Conservation (phyloP, 352 stramenopile species). For the Phytophthora quininea region DNA sequence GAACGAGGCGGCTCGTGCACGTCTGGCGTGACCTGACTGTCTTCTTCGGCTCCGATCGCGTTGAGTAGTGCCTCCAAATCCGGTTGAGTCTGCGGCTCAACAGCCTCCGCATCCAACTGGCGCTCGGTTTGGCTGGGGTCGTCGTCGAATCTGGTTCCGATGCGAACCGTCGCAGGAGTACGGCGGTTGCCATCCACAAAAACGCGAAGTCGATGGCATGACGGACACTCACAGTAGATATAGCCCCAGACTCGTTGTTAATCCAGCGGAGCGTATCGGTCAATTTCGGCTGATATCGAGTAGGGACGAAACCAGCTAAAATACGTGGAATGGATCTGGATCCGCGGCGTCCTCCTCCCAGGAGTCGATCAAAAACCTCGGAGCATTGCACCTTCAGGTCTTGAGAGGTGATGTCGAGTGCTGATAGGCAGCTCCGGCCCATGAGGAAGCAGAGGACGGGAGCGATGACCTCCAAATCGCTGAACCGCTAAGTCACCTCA, state of each 20-base stretch:
- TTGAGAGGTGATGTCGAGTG: background rate
- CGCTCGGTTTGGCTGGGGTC: background rate
- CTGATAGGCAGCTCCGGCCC: background rate
- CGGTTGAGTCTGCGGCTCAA: background rate
- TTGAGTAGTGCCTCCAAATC: background rate
- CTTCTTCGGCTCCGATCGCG: too few species aligned
- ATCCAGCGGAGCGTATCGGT: background rate
- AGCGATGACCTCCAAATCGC: background rate
- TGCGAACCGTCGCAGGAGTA: background rate
- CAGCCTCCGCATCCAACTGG: background rate
- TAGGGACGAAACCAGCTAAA: background rate
- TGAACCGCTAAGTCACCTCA: background rate
- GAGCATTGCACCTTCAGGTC: background rate
- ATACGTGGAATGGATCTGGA: background rate
- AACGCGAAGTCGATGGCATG: background rate
- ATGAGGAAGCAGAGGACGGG: background rate
- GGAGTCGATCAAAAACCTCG: background rate
- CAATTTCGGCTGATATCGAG: background rate
- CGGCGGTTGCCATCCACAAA: too few species aligned
- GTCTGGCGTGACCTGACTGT: too few species aligned
- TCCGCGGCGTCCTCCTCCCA: background rate
- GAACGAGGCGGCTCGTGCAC: background rate
- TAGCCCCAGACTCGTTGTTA: background rate
- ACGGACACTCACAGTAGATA: background rate
- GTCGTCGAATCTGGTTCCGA: background rate